Evolutionary conservation across 495 filamentous ascomycete genomes (phyloP), one percentile per base, ranked within the genome.

Genomic region (Bathelium albidoporum): DNA sequence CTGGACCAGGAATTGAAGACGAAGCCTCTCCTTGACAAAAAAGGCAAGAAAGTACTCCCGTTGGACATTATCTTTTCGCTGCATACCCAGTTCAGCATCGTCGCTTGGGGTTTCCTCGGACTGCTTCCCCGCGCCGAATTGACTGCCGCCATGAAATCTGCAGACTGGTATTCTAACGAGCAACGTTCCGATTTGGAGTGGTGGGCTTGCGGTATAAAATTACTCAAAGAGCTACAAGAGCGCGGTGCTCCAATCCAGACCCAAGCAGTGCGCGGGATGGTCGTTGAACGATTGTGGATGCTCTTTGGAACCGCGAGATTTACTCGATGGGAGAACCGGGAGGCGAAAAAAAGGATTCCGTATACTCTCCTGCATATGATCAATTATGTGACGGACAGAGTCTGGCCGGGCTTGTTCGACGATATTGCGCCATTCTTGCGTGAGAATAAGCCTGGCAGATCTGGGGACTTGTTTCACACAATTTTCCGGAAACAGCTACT

Each of bases 161-260:
- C 49, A 5, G 49, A 55, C 24, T 55, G 49, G 49, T 55, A 28
- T 29, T 55, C 49, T 20, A 55, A 55, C 20, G 20, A 3, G 5
- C 26, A 26, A 26, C 26, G 9, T 20, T 24, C 49, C 16, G 49
- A 29, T 7, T 55, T n/a, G 2, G 68, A 78, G 29, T 71, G 68
- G 3, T 84, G 75, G 79, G 75, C 78, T 0, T 76, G 79, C 26
- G 84, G 84, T 0, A 64, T 86, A 1, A 29, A 68, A 0, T 73
- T 86, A n/a, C 76, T 87, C 9, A 75, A 75, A 34, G 71, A 78
- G 36, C 69, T 87, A 11, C 68, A 75, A 52, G 32, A 71, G n/a
- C 63, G 69, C 44, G 82, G 81, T n/a, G 72, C 85, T 5, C 59
- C 65, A n/a, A 72, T 86, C 32, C 55, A 72, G 10, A 61, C 58